Conservation (phyloP, 345 rosid genomes). For the Isatis tinctoria region DNA sequence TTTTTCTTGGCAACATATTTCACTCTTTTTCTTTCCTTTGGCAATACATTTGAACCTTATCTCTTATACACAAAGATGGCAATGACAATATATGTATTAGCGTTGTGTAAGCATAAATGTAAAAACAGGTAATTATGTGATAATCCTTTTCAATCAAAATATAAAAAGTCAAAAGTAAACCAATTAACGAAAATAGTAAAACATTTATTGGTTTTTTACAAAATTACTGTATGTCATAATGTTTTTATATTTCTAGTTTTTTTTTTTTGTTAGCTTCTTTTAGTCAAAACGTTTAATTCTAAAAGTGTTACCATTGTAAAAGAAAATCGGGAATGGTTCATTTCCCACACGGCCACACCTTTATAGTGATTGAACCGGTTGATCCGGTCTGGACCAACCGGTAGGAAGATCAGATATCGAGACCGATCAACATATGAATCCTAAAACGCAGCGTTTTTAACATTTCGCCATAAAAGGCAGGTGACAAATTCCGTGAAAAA, state of each 20-base stretch:
- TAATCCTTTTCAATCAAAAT: background rate
- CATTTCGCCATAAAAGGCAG: background rate
- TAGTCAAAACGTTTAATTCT: background rate
- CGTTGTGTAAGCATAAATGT: background rate
- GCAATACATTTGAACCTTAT: background rate
- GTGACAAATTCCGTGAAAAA: background rate
- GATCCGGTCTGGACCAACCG: background rate
- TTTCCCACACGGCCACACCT: too few relatives aligned
- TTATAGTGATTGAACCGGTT: background rate
- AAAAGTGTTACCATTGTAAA: background rate
- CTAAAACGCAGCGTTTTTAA: background rate
- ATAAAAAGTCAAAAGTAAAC: background rate
- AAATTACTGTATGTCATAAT: background rate
- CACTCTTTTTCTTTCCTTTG: background rate
- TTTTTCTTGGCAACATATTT: background rate
- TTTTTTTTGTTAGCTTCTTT: background rate
- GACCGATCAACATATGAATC: background rate
- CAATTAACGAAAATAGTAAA: background rate
- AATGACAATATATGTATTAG: background rate
- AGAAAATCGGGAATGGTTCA: background rate
- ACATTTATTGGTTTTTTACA: background rate
- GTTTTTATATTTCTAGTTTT: background rate
- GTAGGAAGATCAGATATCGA: background rate
- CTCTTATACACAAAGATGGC: background rate
- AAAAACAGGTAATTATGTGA: background rate